Evolutionary conservation across 1,284 basidiomycete genomes (phyloP).

Genomic region (Psilocybe mexicana): DNA sequence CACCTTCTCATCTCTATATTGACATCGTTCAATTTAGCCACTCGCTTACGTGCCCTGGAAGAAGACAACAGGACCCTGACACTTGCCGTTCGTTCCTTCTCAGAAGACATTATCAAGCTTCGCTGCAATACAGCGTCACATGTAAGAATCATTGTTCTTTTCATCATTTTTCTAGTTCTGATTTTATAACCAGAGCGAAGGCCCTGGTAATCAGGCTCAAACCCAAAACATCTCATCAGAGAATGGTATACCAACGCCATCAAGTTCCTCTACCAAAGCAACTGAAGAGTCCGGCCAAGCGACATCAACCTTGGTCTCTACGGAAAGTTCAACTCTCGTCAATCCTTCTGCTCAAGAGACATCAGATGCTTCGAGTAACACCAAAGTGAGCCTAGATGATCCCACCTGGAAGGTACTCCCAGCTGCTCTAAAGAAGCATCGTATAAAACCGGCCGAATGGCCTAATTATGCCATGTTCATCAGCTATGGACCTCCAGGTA

Average conservation of each 20-base stretch:
- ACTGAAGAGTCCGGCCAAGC: neutral
- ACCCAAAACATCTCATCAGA: conserved; percentile 10
- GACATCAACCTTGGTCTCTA: neutral
- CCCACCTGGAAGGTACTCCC: conserved; percentile 99
- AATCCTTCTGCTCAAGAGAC: conserved; percentile 48
- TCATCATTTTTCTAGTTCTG: neutral
- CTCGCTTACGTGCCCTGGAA: conserved; percentile 71
- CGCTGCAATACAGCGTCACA: conserved; percentile 41
- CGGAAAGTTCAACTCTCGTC: neutral
- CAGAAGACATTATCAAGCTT: conserved; percentile 62
- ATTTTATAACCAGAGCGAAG: conserved; percentile 4
- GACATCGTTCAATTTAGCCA: conserved; percentile 42
- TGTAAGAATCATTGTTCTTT: conserved; percentile 26
- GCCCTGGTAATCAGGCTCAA: neutral
- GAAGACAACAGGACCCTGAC: conserved; percentile 72
- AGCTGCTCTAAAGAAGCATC: conserved; percentile 97
- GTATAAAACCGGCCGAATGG: conserved; percentile 98
- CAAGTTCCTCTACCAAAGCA: neutral
- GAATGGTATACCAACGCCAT: conserved; percentile 6
- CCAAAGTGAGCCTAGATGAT: conserved; percentile 91
- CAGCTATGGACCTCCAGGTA: conserved; percentile 90
- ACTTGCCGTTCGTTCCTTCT: conserved; percentile 55
- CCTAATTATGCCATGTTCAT: conserved; percentile 99
- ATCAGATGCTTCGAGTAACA: conserved; percentile 72
- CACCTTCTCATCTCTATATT: neutral